A percentile compares a stretch with the other conserved stretches of the same genome.
phyloP scores from a whole-genome alignment of 108 stramenopile species.

The Pseudonitzschia multiseries region DNA sequence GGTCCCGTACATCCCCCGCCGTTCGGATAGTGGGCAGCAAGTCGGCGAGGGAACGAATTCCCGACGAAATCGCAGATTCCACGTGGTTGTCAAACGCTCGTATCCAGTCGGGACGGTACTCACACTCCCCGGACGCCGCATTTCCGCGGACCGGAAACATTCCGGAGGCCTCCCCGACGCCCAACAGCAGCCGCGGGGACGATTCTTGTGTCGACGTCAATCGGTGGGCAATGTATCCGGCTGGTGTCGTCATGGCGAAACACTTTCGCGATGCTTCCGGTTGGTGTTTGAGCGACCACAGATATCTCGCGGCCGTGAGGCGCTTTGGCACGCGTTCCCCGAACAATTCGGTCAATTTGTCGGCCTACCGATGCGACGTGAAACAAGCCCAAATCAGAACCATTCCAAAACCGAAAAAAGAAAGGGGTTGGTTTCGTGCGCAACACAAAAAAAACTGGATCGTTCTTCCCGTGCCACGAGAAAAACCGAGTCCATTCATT shows the following conservation, averaged over 20 bases:
- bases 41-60: not conserved
- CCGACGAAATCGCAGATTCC: not conserved
- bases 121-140: not conserved
- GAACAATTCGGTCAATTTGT: conserved; percentile 33
- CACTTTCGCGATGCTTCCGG: conserved; percentile 25
- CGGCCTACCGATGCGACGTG: conserved; percentile 7
- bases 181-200: not conserved
- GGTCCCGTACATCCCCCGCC: not conserved
- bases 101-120: conserved; percentile 1
- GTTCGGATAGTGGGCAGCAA: conserved; percentile 24
- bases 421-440: not conserved
- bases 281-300: conserved; percentile 42
- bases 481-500: not conserved
- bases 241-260: conserved; percentile 41
- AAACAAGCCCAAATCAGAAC: too few species aligned
- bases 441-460: not conserved
- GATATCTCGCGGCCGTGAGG: conserved; percentile 39
- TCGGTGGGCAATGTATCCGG: conserved; percentile 39
- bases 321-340: conserved; percentile 35
- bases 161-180: conserved; percentile 50
- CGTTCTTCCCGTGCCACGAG: not conserved
- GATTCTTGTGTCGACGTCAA: conserved; percentile 16
- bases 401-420: too few species aligned
- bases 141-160: conserved; percentile 44
- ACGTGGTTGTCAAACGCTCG: conserved; percentile 7